phyloP scores from a whole-genome alignment of 495 filamentous ascomycete genomes.

The Trichocladium uniseriatum region DNA sequence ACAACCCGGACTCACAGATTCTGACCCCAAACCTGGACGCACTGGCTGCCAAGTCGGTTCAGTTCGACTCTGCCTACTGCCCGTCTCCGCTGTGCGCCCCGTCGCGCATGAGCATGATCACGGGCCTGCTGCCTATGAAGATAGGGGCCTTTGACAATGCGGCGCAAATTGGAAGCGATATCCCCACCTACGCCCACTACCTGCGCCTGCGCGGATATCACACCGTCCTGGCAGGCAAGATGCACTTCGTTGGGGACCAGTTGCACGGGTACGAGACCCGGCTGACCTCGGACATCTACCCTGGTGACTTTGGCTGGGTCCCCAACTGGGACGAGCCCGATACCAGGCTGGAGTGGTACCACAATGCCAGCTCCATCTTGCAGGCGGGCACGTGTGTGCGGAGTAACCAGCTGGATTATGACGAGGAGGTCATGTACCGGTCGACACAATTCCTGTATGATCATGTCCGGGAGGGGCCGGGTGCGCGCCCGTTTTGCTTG shows the following conservation, averaged over 20 bases:
- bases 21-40: constrained; percentile 77
- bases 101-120: constrained; percentile 81
- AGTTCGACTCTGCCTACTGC: constrained; percentile 85
- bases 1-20: constrained; percentile 71
- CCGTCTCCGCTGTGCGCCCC: constrained; percentile 82
- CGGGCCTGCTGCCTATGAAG: constrained; percentile 75
- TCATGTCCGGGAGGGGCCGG: constrained; percentile 60
- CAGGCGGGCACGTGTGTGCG: constrained; percentile 75
- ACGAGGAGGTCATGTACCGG: constrained; percentile 86
- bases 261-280: constrained; percentile 83
- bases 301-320: constrained; percentile 80
- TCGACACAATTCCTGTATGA: constrained; percentile 76
- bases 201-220: constrained; percentile 76
- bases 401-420: constrained; percentile 89
- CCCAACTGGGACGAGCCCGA: constrained; percentile 88
- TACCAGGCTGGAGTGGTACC: constrained; percentile 77
- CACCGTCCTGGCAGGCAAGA: constrained; percentile 84
- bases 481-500: constrained; percentile 68
- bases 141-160: constrained; percentile 87
- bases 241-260: constrained; percentile 93
- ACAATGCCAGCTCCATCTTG: constrained; percentile 81
- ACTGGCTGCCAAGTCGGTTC: constrained; percentile 65
- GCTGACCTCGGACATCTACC: constrained; percentile 87
- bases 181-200: constrained; percentile 83
- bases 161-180: constrained; percentile 59